Conservation (phyloP, 495 filamentous ascomycete genomes). For the Penicillium psychrofluorescens region DNA sequence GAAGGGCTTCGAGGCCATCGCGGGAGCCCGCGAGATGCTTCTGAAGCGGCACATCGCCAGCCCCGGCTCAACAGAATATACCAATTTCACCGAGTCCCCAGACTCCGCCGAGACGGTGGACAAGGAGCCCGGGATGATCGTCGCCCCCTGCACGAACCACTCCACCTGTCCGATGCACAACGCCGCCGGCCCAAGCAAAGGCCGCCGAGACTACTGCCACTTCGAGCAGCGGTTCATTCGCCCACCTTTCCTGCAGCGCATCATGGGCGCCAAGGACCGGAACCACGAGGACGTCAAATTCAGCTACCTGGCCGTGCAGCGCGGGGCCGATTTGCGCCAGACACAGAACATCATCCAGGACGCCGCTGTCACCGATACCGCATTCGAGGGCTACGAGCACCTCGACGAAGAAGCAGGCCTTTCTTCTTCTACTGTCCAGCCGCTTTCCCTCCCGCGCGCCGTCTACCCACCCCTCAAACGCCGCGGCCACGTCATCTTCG, state of each 20-base stretch:
- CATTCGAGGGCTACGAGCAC: constrained; percentile 45
- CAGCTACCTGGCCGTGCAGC: constrained; percentile 82
- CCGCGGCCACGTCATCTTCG: constrained; percentile 77
- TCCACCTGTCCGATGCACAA: constrained; percentile 81
- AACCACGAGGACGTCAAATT: constrained; percentile 90
- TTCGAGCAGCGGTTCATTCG: constrained; percentile 85
- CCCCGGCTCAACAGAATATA: constrained; percentile 45
- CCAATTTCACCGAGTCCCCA: constrained; percentile 29
- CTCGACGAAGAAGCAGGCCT: constrained; percentile 8
- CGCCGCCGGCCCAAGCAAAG: constrained; percentile 53
- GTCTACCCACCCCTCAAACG: constrained; percentile 80
- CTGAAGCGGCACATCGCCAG: constrained; percentile 69
- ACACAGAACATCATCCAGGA: constrained; percentile 32
- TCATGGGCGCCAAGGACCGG: constrained; percentile 58
- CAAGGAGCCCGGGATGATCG: constrained; percentile 80
- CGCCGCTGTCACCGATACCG: constrained; percentile 36
- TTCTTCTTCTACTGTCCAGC: constrained; percentile 27
- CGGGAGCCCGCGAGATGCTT: constrained; percentile 69
- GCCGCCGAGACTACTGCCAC: constrained; percentile 84
- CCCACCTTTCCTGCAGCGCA: constrained; percentile 71
- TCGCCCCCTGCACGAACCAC: constrained; percentile 95
- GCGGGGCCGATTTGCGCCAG: constrained; percentile 54
- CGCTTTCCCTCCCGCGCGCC: constrained; percentile 68
- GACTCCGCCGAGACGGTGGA: constrained; percentile 24
- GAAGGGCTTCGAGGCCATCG: constrained; percentile 86